phyloP scores from a whole-genome alignment of 495 filamentous ascomycete genomes.

The Lophiotrema nucula region DNA sequence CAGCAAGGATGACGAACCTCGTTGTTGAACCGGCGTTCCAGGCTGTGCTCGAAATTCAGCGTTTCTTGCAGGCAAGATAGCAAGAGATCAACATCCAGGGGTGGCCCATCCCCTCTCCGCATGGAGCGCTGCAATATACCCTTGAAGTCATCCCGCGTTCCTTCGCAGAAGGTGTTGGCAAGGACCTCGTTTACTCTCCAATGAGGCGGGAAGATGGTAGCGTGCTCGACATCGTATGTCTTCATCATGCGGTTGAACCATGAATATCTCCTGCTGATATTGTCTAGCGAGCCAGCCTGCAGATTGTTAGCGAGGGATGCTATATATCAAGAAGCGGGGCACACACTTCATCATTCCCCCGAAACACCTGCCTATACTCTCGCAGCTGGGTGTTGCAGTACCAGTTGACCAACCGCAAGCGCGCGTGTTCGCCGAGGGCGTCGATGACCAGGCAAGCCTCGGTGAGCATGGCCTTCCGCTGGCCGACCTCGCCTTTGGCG shows the following conservation, averaged over 20 bases:
- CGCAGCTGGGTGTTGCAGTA: conserved; percentile 97
- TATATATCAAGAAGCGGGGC: conserved; percentile 7
- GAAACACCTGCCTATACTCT: conserved; percentile 93
- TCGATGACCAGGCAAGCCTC: conserved; percentile 95
- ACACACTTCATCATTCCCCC: conserved; percentile 79
- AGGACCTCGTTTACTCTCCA: conserved; percentile 91
- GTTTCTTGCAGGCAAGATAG: conserved; percentile 94
- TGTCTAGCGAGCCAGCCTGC: conserved; percentile 86
- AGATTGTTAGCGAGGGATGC: conserved; percentile 12
- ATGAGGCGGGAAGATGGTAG: conserved; percentile 76
- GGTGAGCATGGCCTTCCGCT: conserved; percentile 66
- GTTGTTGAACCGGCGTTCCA: conserved; percentile 79
- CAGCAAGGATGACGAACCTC: conserved; percentile 44
- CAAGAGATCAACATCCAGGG: conserved; percentile 86
- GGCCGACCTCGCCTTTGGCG: conserved; percentile 78
- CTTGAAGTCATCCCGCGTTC: conserved; percentile 92
- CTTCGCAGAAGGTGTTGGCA: conserved; percentile 92
- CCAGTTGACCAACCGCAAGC: conserved; percentile 83
- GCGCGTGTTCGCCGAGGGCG: conserved; percentile 86
- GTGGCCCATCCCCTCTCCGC: conserved; percentile 71
- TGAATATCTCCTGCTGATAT: conserved; percentile 89
- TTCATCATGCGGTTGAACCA: conserved; percentile 97
- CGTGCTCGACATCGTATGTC: conserved; percentile 93
- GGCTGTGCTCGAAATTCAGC: conserved; percentile 90
- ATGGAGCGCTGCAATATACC: conserved; percentile 85